Percentiles rank a stretch among this genome's conserved stretches.
These are phyloP conservation scores for Boletus semigastroideus DNA, from an alignment of 1,284 basidiomycete species.

Conservation along the genomic window DNA sequence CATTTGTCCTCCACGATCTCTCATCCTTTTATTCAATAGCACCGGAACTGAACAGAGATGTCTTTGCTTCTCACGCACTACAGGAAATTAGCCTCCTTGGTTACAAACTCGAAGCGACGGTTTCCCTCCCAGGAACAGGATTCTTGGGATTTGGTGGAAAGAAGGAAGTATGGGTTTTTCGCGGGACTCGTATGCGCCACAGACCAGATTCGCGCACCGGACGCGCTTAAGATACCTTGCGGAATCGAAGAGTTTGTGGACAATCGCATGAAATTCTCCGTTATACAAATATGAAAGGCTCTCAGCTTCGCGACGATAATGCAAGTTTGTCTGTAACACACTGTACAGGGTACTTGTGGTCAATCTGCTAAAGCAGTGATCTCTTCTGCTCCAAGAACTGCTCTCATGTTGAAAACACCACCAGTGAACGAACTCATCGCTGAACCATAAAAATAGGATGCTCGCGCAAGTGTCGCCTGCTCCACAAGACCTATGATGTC, in stretches of 20 bases:
- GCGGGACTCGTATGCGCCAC: slow-evolving; percentile 28
- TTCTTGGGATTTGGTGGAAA: slow-evolving; percentile 41
- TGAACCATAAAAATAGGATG: slow-evolving; percentile 41
- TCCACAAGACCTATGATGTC: slow-evolving; percentile 43
- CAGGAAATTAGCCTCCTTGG: slow-evolving; percentile 41
- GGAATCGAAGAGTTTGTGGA: not conserved
- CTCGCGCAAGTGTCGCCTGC: slow-evolving; percentile 37
- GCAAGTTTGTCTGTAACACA: not conserved
- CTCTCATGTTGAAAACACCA: slow-evolving; percentile 39
- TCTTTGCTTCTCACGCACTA: slow-evolving; percentile 44
- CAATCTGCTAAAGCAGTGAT: slow-evolving; percentile 28
- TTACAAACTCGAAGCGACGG: slow-evolving; percentile 47
- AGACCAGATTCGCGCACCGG: slow-evolving; percentile 34
- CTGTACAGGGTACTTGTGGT: slow-evolving; percentile 4
- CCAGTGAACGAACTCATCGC: slow-evolving; percentile 42
- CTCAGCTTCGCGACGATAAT: not conserved
- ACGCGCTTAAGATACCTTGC: slow-evolving; percentile 15
- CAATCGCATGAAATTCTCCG: not conserved
- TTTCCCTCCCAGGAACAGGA: slow-evolving; percentile 42
- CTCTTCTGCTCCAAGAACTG: slow-evolving; percentile 28
- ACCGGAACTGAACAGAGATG: slow-evolving; percentile 38
- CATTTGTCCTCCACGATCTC: slow-evolving; percentile 14
- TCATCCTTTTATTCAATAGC: slow-evolving; percentile 27
- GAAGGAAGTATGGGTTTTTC: slow-evolving; percentile 53
- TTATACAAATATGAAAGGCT: slow-evolving; percentile 13